phyloP scores from a whole-genome alignment of 805 yeast species.

The Candida manassasensis region DNA sequence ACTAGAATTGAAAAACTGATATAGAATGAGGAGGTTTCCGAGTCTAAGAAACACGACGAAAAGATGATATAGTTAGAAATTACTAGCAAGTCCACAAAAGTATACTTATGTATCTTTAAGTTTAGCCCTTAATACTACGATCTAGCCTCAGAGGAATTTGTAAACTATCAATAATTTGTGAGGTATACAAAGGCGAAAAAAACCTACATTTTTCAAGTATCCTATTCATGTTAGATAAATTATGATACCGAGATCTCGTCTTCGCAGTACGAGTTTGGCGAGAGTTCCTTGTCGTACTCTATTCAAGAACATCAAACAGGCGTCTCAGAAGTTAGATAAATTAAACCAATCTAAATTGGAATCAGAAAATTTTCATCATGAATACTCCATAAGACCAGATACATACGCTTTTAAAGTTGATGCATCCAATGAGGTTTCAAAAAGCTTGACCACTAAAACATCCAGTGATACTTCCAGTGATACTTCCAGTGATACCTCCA shows the following conservation, averaged over 20 bases:
- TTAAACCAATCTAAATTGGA: conserved; percentile 4
- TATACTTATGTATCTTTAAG: too few species aligned
- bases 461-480: neutral
- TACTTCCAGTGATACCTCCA: neutral
- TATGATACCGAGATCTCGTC: neutral
- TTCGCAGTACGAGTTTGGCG: neutral
- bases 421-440: conserved; percentile 12
- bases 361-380: conserved; percentile 26
- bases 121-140: too few species aligned
- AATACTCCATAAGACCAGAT: conserved; percentile 42
- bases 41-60: too few species aligned
- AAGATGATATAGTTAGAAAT: too few species aligned
- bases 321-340: conserved; percentile 3
- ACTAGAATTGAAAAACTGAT: too few species aligned
- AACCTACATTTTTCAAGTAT: too few species aligned
- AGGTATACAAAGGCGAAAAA: too few species aligned
- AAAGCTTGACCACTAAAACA: conserved; percentile 1
- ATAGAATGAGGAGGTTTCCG: too few species aligned
- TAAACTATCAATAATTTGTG: too few species aligned
- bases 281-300: conserved; percentile 1
- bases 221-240: too few species aligned
- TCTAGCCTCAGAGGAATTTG: too few species aligned
- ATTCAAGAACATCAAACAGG: conserved; percentile 6
- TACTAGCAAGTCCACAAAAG: too few species aligned
- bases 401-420: conserved; percentile 41